Evolutionary conservation across 176 grass and related monocot species (phyloP).

Genomic region (Bothriochloa decipiens): DNA sequence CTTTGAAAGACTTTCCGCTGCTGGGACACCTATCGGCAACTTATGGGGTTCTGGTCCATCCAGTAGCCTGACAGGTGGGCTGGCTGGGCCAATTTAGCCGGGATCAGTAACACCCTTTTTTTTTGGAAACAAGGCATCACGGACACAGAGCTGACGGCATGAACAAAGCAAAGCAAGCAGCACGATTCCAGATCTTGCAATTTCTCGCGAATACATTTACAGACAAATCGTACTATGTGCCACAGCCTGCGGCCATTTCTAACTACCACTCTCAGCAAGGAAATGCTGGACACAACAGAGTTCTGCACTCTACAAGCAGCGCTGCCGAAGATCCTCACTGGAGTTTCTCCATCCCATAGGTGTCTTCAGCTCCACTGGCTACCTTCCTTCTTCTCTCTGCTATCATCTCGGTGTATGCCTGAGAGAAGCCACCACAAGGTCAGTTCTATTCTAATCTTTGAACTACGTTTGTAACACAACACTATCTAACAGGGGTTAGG

Average conservation of each 20-base stretch:
- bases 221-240: neutral
- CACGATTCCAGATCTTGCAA: neutral
- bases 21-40: no score
- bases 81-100: neutral
- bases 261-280: no score
- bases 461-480: neutral
- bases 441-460: neutral
- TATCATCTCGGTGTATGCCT: conserved; percentile 97
- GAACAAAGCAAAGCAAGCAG: neutral
- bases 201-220: conserved; percentile 7
- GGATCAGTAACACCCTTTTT: neutral
- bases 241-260: neutral
- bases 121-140: no score
- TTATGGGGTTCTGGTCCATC: no score
- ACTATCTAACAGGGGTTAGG: neutral
- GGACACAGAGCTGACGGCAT: neutral
- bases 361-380: conserved; percentile 87
- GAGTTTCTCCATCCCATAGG: conserved; percentile 69
- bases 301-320: neutral
- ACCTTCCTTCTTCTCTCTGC: conserved; percentile 80
- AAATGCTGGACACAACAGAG: neutral
- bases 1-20: neutral
- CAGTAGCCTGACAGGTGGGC: no score
- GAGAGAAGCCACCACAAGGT: conserved; percentile 21
- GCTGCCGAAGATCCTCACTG: conserved; percentile 26